Base-by-base conservation (phyloP, 345 rosid species). In the Murraya paniculata region DNA sequence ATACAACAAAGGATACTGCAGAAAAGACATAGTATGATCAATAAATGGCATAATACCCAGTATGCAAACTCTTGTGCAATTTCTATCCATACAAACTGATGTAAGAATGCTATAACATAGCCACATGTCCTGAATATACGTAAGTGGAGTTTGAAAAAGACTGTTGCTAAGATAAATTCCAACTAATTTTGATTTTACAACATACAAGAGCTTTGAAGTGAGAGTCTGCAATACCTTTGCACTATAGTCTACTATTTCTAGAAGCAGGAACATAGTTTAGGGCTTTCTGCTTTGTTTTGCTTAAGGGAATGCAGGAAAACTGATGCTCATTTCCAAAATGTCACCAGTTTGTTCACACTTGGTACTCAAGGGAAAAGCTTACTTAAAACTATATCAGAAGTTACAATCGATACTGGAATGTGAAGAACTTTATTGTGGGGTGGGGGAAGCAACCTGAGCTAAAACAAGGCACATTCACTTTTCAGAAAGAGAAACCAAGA, bases 1-100 rank as follows among this genome's bases (percentile, higher is more conserved):
- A 77, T 95, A 93, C 53, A 93, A 58, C 48, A 67, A 59, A 50
- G 99, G 98, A 87, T 88, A 71, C 99, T 95, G 90, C 82, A 64
- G 39, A 31, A 68, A 33, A 70, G 73, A 77, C 0, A 28, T 39
- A 18, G 64, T 5, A 36, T 8, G 62, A 57, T 53, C 27, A 61
- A 31, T 10, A 45, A 60, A 30, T n/a, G 13, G 73, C 65, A 59
- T 22, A 35, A 57, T 25, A 30, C 60, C 30, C 22, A 5, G 56
- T 6, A 50, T 16, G 7, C 57, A 53, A 19, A 18, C 22, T 53
- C 57, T 53, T 53, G 22, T 18, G 19, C 57, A 18, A 53, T 18
- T 53, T 53, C 57, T 18, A 19, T 19, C 22, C 57, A 18, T 5
- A 53, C 57, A 5, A 53, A 16, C 57, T 53, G 57, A 53, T 53